Conservation (phyloP, 495 filamentous ascomycete genomes). For the Talaromyces proteolyticus region DNA sequence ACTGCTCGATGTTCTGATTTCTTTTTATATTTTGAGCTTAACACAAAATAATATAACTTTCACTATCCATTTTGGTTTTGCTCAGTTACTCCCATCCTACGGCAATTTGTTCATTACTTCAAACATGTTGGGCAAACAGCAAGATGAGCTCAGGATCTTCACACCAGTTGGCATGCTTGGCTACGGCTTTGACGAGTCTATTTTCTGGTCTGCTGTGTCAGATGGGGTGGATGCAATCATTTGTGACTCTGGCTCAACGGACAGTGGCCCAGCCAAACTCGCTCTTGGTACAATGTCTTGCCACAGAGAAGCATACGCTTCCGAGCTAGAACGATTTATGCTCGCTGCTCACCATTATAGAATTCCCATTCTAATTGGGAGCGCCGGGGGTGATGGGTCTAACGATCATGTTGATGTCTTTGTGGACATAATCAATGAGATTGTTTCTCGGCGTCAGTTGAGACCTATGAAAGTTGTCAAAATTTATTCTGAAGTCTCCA, state of each 20-base stretch:
- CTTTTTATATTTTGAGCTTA: too few relatives aligned
- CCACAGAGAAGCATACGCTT: conserved; percentile 21
- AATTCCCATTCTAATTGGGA: conserved; percentile 28
- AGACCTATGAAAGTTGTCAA: conserved; percentile 24
- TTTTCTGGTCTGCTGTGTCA: conserved; percentile 15
- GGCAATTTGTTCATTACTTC: not conserved
- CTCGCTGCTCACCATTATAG: conserved; percentile 15
- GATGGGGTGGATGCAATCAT: conserved; percentile 29
- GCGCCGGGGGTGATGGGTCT: conserved; percentile 33
- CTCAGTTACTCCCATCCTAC: not conserved
- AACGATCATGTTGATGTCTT: conserved; percentile 31
- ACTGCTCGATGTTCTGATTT: too few relatives aligned
- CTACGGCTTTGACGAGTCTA: conserved; percentile 26
- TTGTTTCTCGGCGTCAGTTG: conserved; percentile 11
- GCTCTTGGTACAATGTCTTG: conserved; percentile 21
- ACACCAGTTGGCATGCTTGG: conserved; percentile 41
- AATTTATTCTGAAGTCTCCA: conserved; percentile 29
- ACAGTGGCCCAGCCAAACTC: conserved; percentile 34
- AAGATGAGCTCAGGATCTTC: conserved; percentile 25
- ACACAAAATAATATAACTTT: too few relatives aligned
- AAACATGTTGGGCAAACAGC: not conserved
- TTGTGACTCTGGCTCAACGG: conserved; percentile 38
- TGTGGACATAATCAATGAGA: conserved; percentile 21
- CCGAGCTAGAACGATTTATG: conserved; percentile 31
- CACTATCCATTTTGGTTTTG: too few relatives aligned